phyloP scores from a whole-genome alignment of 2,329 filamentous ascomycete genomes.

The Metarhizium album region DNA sequence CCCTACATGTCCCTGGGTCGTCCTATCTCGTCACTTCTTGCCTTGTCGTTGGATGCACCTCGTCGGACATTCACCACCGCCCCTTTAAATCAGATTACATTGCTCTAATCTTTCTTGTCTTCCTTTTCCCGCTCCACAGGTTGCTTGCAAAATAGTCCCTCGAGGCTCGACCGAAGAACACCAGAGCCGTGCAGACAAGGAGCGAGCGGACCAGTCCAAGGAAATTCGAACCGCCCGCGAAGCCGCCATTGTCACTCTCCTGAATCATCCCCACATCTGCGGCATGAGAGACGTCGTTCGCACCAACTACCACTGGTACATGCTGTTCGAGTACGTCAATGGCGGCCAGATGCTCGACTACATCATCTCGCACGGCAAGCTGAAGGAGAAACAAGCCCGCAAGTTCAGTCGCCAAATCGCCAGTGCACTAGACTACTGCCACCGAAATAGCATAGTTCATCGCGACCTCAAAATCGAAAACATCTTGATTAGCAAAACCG shows the following conservation, averaged over 20 bases:
- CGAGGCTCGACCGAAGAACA: conserved; percentile 81
- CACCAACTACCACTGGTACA: conserved; percentile 98
- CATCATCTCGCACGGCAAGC: conserved; percentile 93
- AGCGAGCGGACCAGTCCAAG: conserved; percentile 90
- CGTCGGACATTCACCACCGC: not conserved
- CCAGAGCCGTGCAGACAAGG: conserved; percentile 59
- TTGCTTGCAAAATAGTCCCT: conserved; percentile 95
- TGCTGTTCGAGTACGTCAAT: conserved; percentile 98
- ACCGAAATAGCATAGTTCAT: conserved; percentile 96
- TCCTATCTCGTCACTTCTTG: not conserved
- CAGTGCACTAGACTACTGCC: conserved; percentile 92
- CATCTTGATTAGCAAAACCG: conserved; percentile 96
- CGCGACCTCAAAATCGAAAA: conserved; percentile 98
- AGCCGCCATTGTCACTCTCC: conserved; percentile 87
- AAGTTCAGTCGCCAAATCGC: conserved; percentile 98
- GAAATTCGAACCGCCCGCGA: conserved; percentile 91
- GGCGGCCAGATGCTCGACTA: conserved; percentile 99
- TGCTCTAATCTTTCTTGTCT: not conserved
- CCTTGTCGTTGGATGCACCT: not conserved
- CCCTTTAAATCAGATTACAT: not conserved
- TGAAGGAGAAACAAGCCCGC: conserved; percentile 96
- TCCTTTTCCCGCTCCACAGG: conserved; percentile 29
- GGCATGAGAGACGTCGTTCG: conserved; percentile 90
- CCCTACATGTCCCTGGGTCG: not conserved
- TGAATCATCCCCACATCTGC: conserved; percentile 93